Base-by-base conservation (phyloP, 306 rosid genomes). In the Pterocarpus santalinus region DNA sequence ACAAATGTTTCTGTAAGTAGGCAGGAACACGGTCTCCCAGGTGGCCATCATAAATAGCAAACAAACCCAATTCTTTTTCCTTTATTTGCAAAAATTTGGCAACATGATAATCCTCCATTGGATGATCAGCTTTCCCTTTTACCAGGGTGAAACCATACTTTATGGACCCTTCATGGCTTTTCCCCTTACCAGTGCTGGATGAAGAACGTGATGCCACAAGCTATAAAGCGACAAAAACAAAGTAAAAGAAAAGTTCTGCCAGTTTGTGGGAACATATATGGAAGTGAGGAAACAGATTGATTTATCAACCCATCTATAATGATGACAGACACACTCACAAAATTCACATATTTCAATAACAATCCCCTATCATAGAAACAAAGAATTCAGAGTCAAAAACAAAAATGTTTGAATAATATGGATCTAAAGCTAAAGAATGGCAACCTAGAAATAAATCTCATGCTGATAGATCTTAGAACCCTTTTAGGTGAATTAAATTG, bases 31-130 rank as follows among this genome's bases (percentile, higher is more conserved):
- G 95, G 68, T 95, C 95, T 43, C 97, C 97, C 72, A 91, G 80
- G 85, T 95, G 99, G 46, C 99, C 99, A 75, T 95, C 99, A 75
- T 91, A 95, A 32, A 95, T 91, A 8, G 99, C 99, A 82, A 95
- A 95, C 72, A 95, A 88, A 34, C 99, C 99, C 72, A 95, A 75
- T 76, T 95, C 97, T 71, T 90, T 91, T 32, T 80, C 90, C 58
- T 89, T 81, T 73, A 76, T 73, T 90, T 69, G 88, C 67, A 85
- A 83, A 80, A 95, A 95, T 82, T 95, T 91, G 76, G 99, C 91
- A 75, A 95, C 99, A 82, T 95, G 97, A 84, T 91, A 93, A 89
- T 95, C 99, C 89, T 95, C 99, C 99, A 95, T 95, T 51, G 97
- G 97, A 80, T 95, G 99, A 80, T 93, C 90, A 69, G 99, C 97